Conservation (phyloP, 352 stramenopile species). For the Phytophthora ramorum region DNA sequence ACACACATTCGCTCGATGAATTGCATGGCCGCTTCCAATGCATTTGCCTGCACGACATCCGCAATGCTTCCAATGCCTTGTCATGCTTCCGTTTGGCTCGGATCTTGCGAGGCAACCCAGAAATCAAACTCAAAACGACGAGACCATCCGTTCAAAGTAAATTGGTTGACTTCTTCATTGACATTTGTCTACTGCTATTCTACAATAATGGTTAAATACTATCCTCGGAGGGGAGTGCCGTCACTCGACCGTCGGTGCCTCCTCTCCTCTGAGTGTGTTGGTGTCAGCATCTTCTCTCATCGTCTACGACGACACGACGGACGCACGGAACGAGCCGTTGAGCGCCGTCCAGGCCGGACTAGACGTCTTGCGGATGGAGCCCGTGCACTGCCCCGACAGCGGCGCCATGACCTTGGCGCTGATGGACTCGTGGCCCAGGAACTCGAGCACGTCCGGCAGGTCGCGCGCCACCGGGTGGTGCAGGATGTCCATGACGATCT, state of each 20-base stretch:
- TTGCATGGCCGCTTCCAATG: neutral
- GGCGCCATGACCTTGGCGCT: constrained; percentile 58
- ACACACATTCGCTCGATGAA: neutral
- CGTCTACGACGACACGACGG: constrained; percentile 25
- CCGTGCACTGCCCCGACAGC: no score
- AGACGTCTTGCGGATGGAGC: constrained; percentile 77
- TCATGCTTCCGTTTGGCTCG: no score
- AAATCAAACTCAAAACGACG: no score
- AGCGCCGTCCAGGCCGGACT: constrained; percentile 65
- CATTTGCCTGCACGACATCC: neutral
- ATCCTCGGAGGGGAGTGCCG: no score
- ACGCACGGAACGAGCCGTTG: constrained; percentile 28
- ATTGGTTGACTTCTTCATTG: no score
- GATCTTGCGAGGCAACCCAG: no score
- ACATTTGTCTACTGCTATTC: no score
- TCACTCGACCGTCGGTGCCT: neutral
- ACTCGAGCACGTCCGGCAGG: constrained; percentile 69
- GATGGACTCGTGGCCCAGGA: constrained; percentile 60
- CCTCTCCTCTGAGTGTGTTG: neutral
- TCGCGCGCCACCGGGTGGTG: constrained; percentile 59
- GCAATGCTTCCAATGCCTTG: no score
- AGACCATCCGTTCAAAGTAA: no score
- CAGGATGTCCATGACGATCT: constrained; percentile 69
- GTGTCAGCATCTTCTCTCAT: constrained; percentile 11
- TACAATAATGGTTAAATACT: constrained; percentile 44